A percentile compares a stretch with the other conserved stretches of the same genome.
These are phyloP conservation scores for Gossypium bickii DNA, from an alignment of 345 rosid species.

Conservation along the genomic window DNA sequence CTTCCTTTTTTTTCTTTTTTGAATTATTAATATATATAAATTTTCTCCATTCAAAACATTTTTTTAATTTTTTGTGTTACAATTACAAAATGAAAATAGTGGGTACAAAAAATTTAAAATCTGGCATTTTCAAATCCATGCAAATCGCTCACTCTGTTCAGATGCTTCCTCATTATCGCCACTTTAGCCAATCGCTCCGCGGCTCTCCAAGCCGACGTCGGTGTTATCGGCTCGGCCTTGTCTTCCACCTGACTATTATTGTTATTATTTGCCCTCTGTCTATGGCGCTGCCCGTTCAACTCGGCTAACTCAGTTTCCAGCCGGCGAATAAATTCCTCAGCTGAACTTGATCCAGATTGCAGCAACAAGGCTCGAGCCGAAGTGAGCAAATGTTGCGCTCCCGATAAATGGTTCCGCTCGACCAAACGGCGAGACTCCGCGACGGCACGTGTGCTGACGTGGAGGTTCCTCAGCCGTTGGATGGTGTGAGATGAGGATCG, in stretches of 20 bases:
- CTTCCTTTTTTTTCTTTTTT: slow-evolving; percentile 4
- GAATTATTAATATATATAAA: too few species aligned
- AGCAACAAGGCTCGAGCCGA: slow-evolving; percentile 69
- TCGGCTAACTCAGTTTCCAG: slow-evolving; percentile 66
- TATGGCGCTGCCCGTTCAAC: slow-evolving; percentile 35
- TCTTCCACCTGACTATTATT: slow-evolving; percentile 25
- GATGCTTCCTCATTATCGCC: slow-evolving; percentile 80
- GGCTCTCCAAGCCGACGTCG: slow-evolving; percentile 90
- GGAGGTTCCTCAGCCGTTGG: slow-evolving; percentile 64
- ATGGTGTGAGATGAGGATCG: slow-evolving; percentile 41
- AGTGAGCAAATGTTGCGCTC: slow-evolving; percentile 54
- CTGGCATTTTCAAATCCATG: slow-evolving; percentile 96
- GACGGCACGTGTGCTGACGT: slow-evolving; percentile 63
- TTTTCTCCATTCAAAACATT: not conserved
- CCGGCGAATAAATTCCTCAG: slow-evolving; percentile 45
- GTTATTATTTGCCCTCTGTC: not conserved
- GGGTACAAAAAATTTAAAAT: slow-evolving; percentile 36
- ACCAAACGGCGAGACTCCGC: slow-evolving; percentile 71
- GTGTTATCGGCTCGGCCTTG: slow-evolving; percentile 66
- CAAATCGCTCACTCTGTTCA: slow-evolving; percentile 92
- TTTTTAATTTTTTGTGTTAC: slow-evolving; percentile 8
- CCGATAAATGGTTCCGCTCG: slow-evolving; percentile 46
- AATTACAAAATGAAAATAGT: slow-evolving; percentile 30
- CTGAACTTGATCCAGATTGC: slow-evolving; percentile 40
- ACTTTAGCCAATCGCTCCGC: slow-evolving; percentile 90